Conservation (phyloP, 1,284 basidiomycete genomes). For the Cutaneotrichosporon sp. region DNA sequence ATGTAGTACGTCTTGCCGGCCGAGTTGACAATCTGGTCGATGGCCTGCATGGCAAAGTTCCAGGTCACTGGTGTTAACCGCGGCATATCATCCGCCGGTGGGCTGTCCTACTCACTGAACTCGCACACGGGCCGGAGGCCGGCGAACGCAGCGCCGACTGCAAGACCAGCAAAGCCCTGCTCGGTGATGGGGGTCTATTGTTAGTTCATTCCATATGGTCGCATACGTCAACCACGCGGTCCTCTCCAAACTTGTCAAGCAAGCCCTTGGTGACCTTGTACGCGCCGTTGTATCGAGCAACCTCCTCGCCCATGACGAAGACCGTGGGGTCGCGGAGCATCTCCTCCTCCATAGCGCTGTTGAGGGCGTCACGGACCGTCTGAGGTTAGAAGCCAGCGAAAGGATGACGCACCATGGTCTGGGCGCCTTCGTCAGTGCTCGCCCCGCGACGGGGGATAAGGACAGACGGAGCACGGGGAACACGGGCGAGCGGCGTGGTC, state of each 20-base stretch:
- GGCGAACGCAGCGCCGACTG: conserved; percentile 89
- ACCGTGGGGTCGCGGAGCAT: conserved; percentile 95
- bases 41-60: conserved; percentile 64
- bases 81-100: neutral
- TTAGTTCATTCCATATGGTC: neutral
- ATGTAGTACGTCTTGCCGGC: conserved; percentile 99
- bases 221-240: conserved; percentile 83
- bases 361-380: conserved; percentile 98
- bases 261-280: conserved; percentile 99
- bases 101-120: conserved; percentile 63
- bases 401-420: conserved; percentile 44
- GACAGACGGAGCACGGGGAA: conserved; percentile 35
- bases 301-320: conserved; percentile 96
- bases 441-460: conserved; percentile 41
- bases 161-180: conserved; percentile 97
- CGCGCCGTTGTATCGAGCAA: conserved; percentile 97
- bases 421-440: conserved; percentile 41
- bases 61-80: conserved; percentile 45
- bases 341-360: conserved; percentile 99
- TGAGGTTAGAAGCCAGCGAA: conserved; percentile 54
- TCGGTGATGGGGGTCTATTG: conserved; percentile 87
- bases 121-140: conserved; percentile 97
- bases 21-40: conserved; percentile 99
- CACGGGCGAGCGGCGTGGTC: conserved; percentile 45
- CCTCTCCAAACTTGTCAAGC: conserved; percentile 98